Base-by-base conservation (phyloP, 306 rosid genomes). In the Astragalus glycyphyllos region DNA sequence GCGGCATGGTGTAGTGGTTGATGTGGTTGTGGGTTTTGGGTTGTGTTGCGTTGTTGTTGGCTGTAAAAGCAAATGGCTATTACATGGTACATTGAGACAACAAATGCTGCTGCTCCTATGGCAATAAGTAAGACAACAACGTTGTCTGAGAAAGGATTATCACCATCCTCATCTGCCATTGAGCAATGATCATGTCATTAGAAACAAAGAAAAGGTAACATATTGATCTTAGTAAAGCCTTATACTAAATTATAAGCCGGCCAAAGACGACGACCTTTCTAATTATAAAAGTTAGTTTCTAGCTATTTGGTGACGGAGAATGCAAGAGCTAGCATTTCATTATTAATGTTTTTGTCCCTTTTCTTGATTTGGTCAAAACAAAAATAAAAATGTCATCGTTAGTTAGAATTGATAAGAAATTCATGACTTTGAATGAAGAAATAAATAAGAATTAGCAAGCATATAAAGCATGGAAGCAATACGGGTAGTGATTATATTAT, bases 31-130 rank as follows among this genome's bases (percentile, higher is more conserved):
- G 15, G 50, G 32, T 61, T 73, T 45, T 20, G 57, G 68, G 26
- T 14, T 8, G 34, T 7, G 46, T 9, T 14, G 11, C 45, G 14
- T 0, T 29, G 26, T 15, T 15, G 70, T 10, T 67, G 80, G 71
- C 17, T 34, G 63, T 82, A 75, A 11, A 72, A 69, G 9, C 87
- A 86, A 5, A 78, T 73, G 8, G 60, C 17, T 16, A 84, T n/a
- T 68, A 84, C 68, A 63, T 85, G 89, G 79, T 84, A 85, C 26
- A 71, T 31, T 49, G 83, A 76, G 69, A 84, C 72, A 41, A 85
- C 58, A 8, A 87, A 44, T 20, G 79, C 82, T 42, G 84, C 84
- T 7, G 85, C 78, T 58, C 90, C 87, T 45, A 85, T 31, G 14
- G 79, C 86, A 4, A 83, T 12, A 2, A 84, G 83, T 9, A 85